Evolutionary conservation across 1,284 basidiomycete species (phyloP).

Genomic region (Ceratobasidium theobromae): DNA sequence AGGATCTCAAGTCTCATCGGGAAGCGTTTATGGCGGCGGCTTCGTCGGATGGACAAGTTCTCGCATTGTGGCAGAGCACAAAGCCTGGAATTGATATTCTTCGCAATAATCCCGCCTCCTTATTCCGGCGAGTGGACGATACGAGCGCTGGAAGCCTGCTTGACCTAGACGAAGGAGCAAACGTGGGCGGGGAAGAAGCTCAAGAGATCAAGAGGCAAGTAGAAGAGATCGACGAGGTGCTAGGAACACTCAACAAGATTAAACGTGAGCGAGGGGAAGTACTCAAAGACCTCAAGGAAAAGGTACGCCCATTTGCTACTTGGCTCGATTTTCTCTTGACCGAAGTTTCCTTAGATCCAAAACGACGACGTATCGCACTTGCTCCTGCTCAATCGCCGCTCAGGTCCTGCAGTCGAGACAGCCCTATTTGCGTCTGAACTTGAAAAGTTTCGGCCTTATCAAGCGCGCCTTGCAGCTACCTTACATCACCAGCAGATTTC

Average conservation of each 20-base stretch:
- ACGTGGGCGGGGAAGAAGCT: conserved; percentile 67
- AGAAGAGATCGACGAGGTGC: conserved; percentile 73
- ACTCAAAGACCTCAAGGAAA: conserved; percentile 91
- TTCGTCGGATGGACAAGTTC: conserved; percentile 76
- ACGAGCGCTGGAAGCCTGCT: conserved; percentile 61
- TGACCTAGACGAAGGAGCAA: conserved; percentile 67
- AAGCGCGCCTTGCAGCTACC: conserved; percentile 75
- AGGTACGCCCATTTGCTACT: conserved; percentile 51
- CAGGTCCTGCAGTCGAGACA: conserved; percentile 77
- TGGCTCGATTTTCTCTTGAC: not conserved
- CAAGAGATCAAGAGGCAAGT: conserved; percentile 67
- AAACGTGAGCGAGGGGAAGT: conserved; percentile 82
- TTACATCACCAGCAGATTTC: conserved; percentile 73
- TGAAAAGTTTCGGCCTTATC: conserved; percentile 93
- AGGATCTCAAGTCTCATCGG: conserved; percentile 79
- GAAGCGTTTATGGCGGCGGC: conserved; percentile 76
- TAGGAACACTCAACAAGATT: conserved; percentile 79
- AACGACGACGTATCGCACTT: conserved; percentile 95
- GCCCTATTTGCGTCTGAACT: conserved; percentile 89
- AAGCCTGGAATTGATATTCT: conserved; percentile 69
- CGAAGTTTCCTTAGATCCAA: conserved; percentile 66
- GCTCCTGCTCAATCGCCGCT: conserved; percentile 84
- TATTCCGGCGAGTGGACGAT: conserved; percentile 70
- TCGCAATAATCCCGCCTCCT: conserved; percentile 54
- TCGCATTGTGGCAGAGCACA: conserved; percentile 72